These are phyloP conservation scores for Saccharum hybrid DNA, from an alignment of 202 grass and related monocot genomes.

Conservation along the genomic window DNA sequence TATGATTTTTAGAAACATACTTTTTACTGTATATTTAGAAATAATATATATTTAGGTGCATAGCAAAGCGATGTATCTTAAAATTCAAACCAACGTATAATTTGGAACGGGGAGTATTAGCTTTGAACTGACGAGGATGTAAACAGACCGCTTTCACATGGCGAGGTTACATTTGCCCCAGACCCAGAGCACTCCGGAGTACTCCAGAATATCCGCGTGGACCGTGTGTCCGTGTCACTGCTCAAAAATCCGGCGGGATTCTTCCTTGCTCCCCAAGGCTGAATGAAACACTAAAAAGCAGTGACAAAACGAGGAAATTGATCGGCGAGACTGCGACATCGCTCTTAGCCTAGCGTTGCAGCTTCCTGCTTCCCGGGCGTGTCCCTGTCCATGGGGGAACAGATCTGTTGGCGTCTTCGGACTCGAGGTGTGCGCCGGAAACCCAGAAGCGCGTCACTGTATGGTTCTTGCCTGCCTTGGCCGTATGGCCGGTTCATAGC, in stretches of 20 bases:
- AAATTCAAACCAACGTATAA: too few species aligned
- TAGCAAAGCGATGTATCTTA: too few species aligned
- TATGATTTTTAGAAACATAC: too few species aligned
- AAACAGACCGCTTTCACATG: background rate
- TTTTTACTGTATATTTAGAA: too few species aligned
- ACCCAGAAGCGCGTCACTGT: background rate
- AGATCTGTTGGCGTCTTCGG: background rate
- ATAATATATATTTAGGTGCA: too few species aligned
- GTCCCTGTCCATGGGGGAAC: slow-evolving; percentile 25
- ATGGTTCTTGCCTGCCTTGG: background rate
- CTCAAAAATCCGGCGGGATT: background rate
- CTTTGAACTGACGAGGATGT: too few species aligned
- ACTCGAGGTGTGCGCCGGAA: background rate
- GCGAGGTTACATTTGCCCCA: background rate
- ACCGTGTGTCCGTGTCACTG: background rate
- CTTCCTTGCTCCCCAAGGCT: slow-evolving; percentile 47
- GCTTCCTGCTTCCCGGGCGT: background rate
- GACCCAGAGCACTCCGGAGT: slow-evolving; percentile 11
- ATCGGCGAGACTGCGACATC: background rate
- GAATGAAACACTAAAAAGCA: background rate
- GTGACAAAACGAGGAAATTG: background rate
- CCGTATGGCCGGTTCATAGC: too few species aligned
- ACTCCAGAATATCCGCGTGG: slow-evolving; percentile 3
- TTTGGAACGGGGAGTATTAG: too few species aligned
- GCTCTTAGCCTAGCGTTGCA: background rate